Evolutionary conservation across 768 basidiomycete species (phyloP), one percentile per base, ranked within the genome.

Genomic region (Hemileccinum rubropunctum): DNA sequence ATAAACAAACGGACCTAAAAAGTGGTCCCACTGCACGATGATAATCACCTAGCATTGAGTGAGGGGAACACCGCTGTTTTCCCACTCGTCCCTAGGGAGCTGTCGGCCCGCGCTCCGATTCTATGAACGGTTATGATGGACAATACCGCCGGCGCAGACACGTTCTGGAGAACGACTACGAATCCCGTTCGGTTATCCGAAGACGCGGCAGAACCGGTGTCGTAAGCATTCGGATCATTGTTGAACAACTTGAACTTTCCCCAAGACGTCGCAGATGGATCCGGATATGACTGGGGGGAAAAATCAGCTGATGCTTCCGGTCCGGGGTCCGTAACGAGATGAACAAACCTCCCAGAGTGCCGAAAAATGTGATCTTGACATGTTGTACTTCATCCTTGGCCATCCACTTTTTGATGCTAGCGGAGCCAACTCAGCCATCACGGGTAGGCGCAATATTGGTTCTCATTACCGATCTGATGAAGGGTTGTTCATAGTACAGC

Each of bases 191-290:
- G 27, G 32, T 35, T n/a, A n/a, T 20, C 20, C 9, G 3, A 26
- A 17, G 28, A 11, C 8, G 28, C 27, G 14, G 23, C 13, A n/a
- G 35, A 21, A 14, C 18, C 0, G 3, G 35, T 15, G 13, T 3
- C 39, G 36, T 21, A 64, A 69, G 42, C 51, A 72, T 68, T 51
- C 1, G 70, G 68, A 59, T 85, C 83, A 39, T 73, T 71, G 56
- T 83, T 84, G 72, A 86, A 86, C 15, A 87, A 55, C 46, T 72
- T 67, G 14, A 87, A 55, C 46, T 72, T 67, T 10, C 74, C 84
- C 80, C 80, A 84, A 6, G 70, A 66, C 34, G 72, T 56, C 11
- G 77, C 64, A 62, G 73, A 80, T 78, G 54, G 50, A 79, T n/a
- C n/a, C n/a, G 74, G 50, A 76, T 57, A 1, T 64, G 55, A 45